Conservation (phyloP, 2,329 filamentous ascomycete species). For the Alternaria triticimaculans region DNA sequence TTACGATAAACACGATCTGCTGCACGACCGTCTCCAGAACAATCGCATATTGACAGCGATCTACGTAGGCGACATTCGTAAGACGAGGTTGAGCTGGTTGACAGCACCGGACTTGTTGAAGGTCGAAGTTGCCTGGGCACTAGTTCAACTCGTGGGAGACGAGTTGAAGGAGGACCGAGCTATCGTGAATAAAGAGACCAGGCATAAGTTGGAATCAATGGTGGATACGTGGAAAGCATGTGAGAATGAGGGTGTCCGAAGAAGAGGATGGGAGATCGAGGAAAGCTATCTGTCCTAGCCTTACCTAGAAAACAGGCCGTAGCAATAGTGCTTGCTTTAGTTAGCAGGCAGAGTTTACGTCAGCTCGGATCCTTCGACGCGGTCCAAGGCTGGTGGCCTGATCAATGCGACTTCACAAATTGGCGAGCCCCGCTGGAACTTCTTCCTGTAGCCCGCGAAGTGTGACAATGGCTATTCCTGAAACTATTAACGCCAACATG, state of each 20-base stretch:
- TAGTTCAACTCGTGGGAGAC: constrained; percentile 11
- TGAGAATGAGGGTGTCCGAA: constrained; percentile 37
- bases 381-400: neutral
- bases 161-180: neutral
- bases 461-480: neutral
- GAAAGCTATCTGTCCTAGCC: neutral
- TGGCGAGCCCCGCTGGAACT: neutral
- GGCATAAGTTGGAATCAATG: constrained; percentile 13
- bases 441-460: neutral
- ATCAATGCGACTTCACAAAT: neutral
- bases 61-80: constrained; percentile 31
- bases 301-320: neutral
- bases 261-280: constrained; percentile 13
- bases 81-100: constrained; percentile 29
- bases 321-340: neutral
- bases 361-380: neutral
- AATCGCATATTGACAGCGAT: constrained; percentile 22
- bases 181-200: neutral
- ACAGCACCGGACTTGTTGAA: constrained; percentile 28
- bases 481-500: neutral
- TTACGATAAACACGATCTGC: neutral
- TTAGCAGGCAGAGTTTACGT: neutral
- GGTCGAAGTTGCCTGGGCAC: constrained; percentile 30
- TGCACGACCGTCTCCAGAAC: constrained; percentile 13
- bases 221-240: constrained; percentile 25